Evolutionary conservation across 1,284 basidiomycete species (phyloP), one percentile per base, ranked within the genome.

Genomic region (Abortiporus biennis): DNA sequence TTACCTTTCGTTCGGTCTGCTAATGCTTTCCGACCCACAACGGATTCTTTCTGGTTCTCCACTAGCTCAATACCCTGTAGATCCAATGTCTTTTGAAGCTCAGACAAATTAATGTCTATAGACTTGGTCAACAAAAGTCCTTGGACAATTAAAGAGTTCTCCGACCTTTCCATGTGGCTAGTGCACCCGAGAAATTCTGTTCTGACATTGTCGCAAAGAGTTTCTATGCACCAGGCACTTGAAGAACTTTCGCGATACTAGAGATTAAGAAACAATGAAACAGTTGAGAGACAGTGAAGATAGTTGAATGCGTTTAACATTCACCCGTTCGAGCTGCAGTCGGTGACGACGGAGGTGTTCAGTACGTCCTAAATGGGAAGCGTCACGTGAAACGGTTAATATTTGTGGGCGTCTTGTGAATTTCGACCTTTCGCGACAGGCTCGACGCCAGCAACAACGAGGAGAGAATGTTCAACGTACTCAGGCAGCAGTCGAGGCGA

Each of bases 1-100:
- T 15, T 33, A 89, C 93, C 93, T 71, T 94, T 87, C 0, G 93
- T 97, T 59, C 88, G 84, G 65, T 97, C 93, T 1, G 93, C 90
- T 13, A 96, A 71, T 44, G 82, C 85, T 65, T 95, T 97, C 32
- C 94, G 76, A n/a, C 92, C 92, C 2, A 96, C 73, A 37, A 96
- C 75, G 53, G 87, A 91, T 69, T 96, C 93, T 68, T 95, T 96
- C 71, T 96, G 92, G 64, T 93, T 92, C 69, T 96, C 92, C n/a
- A 96, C 93, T 6, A 96, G 72, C 65, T 96, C 92, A 33, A 96
- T 73, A 1, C 93, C 92, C 49, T 94, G 93, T 13, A 76, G 70
- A 64, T 96, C 92, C 39, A 96, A 74, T 4, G 80, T 85, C 70
- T 91, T 93, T 65, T 97, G 92, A n/a, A 96, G 72, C 51, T 95